Base-by-base conservation (phyloP, 768 basidiomycete species). In the Tricholoma matsutake region DNA sequence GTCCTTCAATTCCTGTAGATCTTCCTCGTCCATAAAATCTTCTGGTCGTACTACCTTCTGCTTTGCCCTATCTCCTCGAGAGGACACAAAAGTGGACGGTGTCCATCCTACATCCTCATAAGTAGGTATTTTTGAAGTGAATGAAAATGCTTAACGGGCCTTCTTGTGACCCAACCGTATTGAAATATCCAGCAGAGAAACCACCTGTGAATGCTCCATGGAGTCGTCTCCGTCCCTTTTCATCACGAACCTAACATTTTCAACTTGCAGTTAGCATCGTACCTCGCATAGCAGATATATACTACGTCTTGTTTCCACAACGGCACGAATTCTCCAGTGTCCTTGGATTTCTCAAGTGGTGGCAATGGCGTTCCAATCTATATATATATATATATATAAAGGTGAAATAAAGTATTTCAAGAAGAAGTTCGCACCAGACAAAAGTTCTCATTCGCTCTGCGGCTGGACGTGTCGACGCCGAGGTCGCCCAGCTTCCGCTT, bases 21-120 rank as follows among this genome's bases (percentile, higher is more conserved):
- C 97, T 75, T 99, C 97, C 45, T 98, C 97, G 75, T 99, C 97
- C 97, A 99, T 98, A 71, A 93, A 98, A 71, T 97, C 94, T 73
- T 96, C 93, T 0, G 94, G 89, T 32, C 82, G 81, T n/a, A 81
- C 75, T 2, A 74, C 75, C 66, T 83, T 80, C 65, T 83, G 73
- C 71, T 88, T 88, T 51, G 85, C 85, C 53, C 95, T 85, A 47
- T 92, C 89, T 29, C 71, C 74, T 32, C 95, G 84, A 6, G 96
- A 97, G 0, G 96, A 98, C 13, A 92, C 87, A 73, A 98, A 99
- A 2, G 92, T 92, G 34, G 90, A 83, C 0, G 97, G 97, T 7
- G 93, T 73, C 95, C 96, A 99, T 86, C 96, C 96, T 97, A 35
- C 3, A 65, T n/a, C 29, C 20, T 7, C 61, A 29, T 28, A 35